Evolutionary conservation across 768 basidiomycete genomes (phyloP).

Genomic region (Mycena rosella): DNA sequence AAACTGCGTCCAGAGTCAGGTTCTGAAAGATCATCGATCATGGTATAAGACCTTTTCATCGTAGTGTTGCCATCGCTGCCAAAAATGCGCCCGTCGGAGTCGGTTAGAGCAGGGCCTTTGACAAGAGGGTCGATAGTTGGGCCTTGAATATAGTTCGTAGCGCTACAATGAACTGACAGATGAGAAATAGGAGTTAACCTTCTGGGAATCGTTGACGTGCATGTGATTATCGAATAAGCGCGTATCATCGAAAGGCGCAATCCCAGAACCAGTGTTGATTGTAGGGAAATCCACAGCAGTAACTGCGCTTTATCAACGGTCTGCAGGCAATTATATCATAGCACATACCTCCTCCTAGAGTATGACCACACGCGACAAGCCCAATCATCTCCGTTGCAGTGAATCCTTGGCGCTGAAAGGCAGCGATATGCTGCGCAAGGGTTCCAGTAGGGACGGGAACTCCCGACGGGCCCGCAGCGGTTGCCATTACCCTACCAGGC

Average conservation of each 20-base stretch:
- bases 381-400: constrained; percentile 31
- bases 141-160: constrained; percentile 27
- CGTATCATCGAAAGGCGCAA: constrained; percentile 31
- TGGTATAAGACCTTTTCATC: constrained; percentile 12
- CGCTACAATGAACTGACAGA: not conserved
- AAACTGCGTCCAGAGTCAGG: constrained; percentile 2
- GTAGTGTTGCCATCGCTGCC: constrained; percentile 33
- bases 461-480: constrained; percentile 18
- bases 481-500: constrained; percentile 22
- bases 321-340: not conserved
- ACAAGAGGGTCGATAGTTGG: constrained; percentile 29
- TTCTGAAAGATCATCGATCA: not conserved
- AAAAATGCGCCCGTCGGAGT: constrained; percentile 32
- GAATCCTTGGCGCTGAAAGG: constrained; percentile 31
- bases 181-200: not conserved
- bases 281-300: constrained; percentile 25
- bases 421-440: constrained; percentile 25
- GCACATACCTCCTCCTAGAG: constrained; percentile 19
- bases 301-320: not conserved
- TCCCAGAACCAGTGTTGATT: constrained; percentile 14
- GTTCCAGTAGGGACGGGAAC: constrained; percentile 26
- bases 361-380: constrained; percentile 34
- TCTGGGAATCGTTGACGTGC: not conserved
- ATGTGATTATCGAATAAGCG: constrained; percentile 30
- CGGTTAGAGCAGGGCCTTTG: constrained; percentile 16